A percentile compares a stretch with the other conserved stretches of the same genome.
Evolutionary conservation across 2,329 filamentous ascomycete genomes (phyloP).

Genomic region (Gaeumannomyces tritici): DNA sequence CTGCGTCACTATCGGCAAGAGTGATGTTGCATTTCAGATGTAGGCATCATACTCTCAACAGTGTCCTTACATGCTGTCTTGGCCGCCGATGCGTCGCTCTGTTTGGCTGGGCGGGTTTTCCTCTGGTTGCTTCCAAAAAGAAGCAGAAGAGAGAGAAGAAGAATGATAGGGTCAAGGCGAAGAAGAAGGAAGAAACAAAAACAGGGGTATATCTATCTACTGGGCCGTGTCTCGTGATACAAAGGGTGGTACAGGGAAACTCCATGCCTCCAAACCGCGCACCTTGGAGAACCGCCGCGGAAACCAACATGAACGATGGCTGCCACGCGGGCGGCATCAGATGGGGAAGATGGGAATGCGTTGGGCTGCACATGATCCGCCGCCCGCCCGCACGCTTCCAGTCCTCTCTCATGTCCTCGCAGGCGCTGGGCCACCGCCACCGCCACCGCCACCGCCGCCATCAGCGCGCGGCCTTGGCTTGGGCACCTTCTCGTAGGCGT

Average conservation of each 20-base stretch:
- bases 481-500: slow-evolving; percentile 73
- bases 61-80: too few relatives aligned
- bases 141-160: not conserved
- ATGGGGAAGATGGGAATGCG: too few relatives aligned
- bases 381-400: too few relatives aligned
- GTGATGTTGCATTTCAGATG: too few relatives aligned
- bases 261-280: too few relatives aligned
- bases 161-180: not conserved
- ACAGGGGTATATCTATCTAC: not conserved
- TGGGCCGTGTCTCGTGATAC: not conserved
- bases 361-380: too few relatives aligned
- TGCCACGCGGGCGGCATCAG: too few relatives aligned
- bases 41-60: too few relatives aligned
- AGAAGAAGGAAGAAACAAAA: not conserved
- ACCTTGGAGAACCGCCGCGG: too few relatives aligned
- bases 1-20: not conserved
- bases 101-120: too few relatives aligned
- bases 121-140: not conserved
- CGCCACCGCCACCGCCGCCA: slow-evolving; percentile 1
- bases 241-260: not conserved
- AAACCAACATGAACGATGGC: too few relatives aligned
- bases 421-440: not conserved
- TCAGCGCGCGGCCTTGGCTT: slow-evolving; percentile 27
- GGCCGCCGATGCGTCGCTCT: too few relatives aligned
- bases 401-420: not conserved